phyloP scores from a whole-genome alignment of 2,329 filamentous ascomycete genomes.

The Westerdykella aurantiaca region DNA sequence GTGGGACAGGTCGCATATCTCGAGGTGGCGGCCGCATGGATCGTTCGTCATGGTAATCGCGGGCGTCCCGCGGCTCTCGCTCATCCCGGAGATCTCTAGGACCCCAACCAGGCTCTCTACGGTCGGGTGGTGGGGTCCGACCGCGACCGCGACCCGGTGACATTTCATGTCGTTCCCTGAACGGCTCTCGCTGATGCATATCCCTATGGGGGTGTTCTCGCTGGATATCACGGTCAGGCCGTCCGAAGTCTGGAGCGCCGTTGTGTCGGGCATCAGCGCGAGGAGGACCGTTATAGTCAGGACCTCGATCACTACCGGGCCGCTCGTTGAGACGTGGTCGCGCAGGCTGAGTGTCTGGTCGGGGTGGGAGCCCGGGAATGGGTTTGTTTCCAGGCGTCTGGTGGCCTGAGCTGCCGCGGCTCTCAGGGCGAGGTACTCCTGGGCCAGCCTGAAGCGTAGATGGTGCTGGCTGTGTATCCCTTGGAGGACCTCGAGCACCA shows the following conservation, averaged over 20 bases:
- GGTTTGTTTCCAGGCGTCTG: conserved; percentile 19
- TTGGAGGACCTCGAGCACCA: too few species aligned
- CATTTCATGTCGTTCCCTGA: conserved; percentile 32
- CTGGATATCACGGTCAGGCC: conserved; percentile 40
- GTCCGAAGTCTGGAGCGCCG: conserved; percentile 38
- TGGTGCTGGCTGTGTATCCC: conserved; percentile 2
- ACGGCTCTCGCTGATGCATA: conserved; percentile 15
- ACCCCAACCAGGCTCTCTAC: conserved; percentile 27
- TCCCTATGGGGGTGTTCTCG: conserved; percentile 15
- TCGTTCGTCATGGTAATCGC: conserved; percentile 34
- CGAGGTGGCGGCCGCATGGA: conserved; percentile 28
- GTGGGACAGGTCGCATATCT: conserved; percentile 23
- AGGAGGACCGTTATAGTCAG: conserved; percentile 20
- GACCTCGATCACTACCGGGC: conserved; percentile 22
- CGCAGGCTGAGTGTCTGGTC: conserved; percentile 55
- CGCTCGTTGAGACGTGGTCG: conserved; percentile 32
- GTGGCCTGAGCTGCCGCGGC: conserved; percentile 24
- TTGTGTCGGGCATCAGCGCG: conserved; percentile 32
- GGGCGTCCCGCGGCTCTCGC: conserved; percentile 8
- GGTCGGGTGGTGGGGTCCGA: conserved; percentile 34
- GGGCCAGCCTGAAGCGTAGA: background rate
- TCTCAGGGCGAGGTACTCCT: conserved; percentile 23
- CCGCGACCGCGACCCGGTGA: conserved; percentile 38
- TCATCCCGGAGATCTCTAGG: conserved; percentile 10
- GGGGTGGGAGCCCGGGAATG: conserved; percentile 48